phyloP scores from a whole-genome alignment of 2,329 filamentous ascomycete species.

The Escovopsis weberi region DNA sequence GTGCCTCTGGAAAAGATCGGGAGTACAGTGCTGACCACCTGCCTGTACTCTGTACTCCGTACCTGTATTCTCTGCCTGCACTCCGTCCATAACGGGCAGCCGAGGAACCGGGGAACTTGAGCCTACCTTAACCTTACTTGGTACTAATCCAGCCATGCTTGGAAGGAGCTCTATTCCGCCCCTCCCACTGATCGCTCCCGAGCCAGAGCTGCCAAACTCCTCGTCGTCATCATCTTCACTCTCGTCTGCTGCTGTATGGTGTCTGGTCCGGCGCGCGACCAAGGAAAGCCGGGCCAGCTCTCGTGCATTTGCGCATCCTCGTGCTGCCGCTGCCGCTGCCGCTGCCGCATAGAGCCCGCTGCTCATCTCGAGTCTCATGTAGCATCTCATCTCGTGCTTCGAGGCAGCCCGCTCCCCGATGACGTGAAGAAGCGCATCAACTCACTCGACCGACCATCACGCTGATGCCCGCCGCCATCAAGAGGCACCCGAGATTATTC shows the following conservation, averaged over 20 bases:
- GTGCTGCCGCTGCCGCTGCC: not conserved
- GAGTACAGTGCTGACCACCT: too few relatives aligned
- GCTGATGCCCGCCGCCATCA: slow-evolving; percentile 3
- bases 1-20: too few relatives aligned
- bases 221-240: not conserved
- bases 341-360: not conserved
- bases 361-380: too few relatives aligned
- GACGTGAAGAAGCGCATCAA: slow-evolving; percentile 11
- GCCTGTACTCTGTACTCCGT: too few relatives aligned
- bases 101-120: too few relatives aligned
- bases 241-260: not conserved
- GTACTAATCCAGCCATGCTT: not conserved
- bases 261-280: not conserved
- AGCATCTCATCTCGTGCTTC: not conserved
- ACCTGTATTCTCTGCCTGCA: too few relatives aligned
- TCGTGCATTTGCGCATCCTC: not conserved
- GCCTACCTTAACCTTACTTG: not conserved
- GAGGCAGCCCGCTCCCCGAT: slow-evolving; percentile 6
- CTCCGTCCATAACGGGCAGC: too few relatives aligned
- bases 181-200: not conserved
- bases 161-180: not conserved
- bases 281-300: not conserved
- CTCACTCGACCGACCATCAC: slow-evolving; percentile 4
- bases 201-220: not conserved
- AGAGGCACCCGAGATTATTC: too few relatives aligned